Base-by-base conservation (phyloP, 2,329 filamentous ascomycete genomes). In the Clathrospora elynae region DNA sequence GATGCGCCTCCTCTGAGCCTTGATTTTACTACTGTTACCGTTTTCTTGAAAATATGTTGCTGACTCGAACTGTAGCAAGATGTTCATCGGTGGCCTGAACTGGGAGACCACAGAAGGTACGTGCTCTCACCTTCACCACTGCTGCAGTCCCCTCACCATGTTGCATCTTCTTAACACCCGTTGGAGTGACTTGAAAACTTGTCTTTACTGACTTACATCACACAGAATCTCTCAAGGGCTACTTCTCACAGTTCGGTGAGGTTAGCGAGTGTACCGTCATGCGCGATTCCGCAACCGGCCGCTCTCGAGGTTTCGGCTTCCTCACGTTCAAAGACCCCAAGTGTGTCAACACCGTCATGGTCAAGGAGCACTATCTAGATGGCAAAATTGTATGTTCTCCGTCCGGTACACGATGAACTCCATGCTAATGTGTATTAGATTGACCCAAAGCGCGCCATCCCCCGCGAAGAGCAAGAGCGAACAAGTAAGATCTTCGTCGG, bases 191-290 rank as follows among this genome's bases (percentile, higher is more conserved):
- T n/a, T 3, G 11, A 9, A 30, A 9, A 10, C n/a, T 19, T 4
- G 6, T 23, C 9, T 9, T 20, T 32, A 20, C 35, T 48, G 33
- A 48, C 14, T 9, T 6, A 3, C 5, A 7, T 25, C 13, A 22
- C 12, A 42, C 67, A 99, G 93, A 99, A 78, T 97, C 93, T 6
- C 81, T 99, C 18, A 88, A 90, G 58, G 88, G 96, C 55, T 99
- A 99, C 71, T 99, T 99, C 71, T 91, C 92, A 9, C 90, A 97
- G 62, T 99, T 96, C 68, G 93, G 93, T 48, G 93, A 99, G 70
- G 93, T 99, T 30, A 82, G 92, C 19, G 93, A 99, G 75, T 97
- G 93, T 70, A 99, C 93, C 11, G 93, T 99, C n/a, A 99, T 99
- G 93, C 84, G 93, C 55, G 93, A 99, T 72, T 91, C 90, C 49